These are phyloP conservation scores for Amanita pseudoporphyria DNA, from an alignment of 768 basidiomycete genomes.

Conservation along the genomic window DNA sequence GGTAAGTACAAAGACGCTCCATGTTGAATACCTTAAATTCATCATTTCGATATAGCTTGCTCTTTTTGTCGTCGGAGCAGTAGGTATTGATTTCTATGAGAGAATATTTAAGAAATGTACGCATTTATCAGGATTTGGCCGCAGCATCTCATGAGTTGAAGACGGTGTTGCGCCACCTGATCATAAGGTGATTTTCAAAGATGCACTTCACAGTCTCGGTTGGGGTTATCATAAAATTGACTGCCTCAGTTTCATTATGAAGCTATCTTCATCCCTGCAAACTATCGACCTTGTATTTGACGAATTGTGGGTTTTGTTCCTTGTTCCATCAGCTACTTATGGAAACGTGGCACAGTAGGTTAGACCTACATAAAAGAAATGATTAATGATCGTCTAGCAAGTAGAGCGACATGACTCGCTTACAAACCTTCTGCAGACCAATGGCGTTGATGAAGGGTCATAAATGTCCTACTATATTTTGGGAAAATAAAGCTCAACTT, in stretches of 20 bases:
- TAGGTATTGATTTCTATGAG: slow-evolving; percentile 24
- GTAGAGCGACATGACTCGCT: slow-evolving; percentile 41
- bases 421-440: slow-evolving; percentile 40
- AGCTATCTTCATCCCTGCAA: slow-evolving; percentile 23
- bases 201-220: slow-evolving; percentile 36
- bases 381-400: slow-evolving; percentile 36
- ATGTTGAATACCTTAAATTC: too few species aligned
- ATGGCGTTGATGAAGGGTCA: slow-evolving; percentile 24
- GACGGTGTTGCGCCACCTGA: slow-evolving; percentile 26
- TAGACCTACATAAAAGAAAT: slow-evolving; percentile 40
- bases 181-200: slow-evolving; percentile 39
- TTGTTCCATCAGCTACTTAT: background rate
- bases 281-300: slow-evolving; percentile 26
- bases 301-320: slow-evolving; percentile 29
- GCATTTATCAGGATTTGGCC: slow-evolving; percentile 37
- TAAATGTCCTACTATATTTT: slow-evolving; percentile 11
- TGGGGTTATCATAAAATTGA: slow-evolving; percentile 25
- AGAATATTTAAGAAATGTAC: background rate
- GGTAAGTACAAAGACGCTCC: slow-evolving; percentile 20
- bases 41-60: slow-evolving; percentile 31
- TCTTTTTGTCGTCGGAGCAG: slow-evolving; percentile 44
- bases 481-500: background rate
- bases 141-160: slow-evolving; percentile 38
- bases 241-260: slow-evolving; percentile 32
- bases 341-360: background rate